phyloP scores from a whole-genome alignment of 2,329 filamentous ascomycete species.

The Zymoseptoria brevis region DNA sequence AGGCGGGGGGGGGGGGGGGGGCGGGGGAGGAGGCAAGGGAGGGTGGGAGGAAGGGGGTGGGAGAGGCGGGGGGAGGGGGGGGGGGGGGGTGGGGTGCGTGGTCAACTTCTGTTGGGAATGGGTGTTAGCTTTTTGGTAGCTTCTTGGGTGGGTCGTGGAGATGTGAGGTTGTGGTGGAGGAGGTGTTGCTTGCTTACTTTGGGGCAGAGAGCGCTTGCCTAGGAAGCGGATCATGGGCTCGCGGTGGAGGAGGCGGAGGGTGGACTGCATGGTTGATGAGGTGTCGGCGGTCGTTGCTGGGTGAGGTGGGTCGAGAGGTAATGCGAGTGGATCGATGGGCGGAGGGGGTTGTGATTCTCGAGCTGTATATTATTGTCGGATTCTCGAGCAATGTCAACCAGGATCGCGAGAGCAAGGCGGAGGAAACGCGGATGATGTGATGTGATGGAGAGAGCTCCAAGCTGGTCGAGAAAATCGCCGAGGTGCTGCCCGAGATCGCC shows the following conservation, averaged over 20 bases:
- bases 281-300: not conserved
- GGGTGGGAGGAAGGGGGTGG: conserved; percentile 55
- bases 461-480: not conserved
- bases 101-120: conserved; percentile 53
- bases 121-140: conserved; percentile 6
- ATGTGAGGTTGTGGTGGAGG: not conserved
- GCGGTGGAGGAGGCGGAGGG: conserved; percentile 39
- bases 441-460: not conserved
- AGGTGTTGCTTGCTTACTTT: conserved; percentile 29
- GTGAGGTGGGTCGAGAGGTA: not conserved
- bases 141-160: not conserved
- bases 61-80: conserved; percentile 69
- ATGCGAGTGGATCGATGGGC: not conserved
- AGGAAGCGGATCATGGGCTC: conserved; percentile 47
- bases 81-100: conserved; percentile 61
- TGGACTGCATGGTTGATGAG: conserved; percentile 36
- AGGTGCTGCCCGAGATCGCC: not conserved
- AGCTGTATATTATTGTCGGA: not conserved
- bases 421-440: not conserved
- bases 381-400: not conserved
- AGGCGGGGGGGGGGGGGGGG: conserved; percentile 64
- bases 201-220: conserved; percentile 40
- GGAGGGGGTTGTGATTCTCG: not conserved
- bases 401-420: not conserved
- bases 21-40: conserved; percentile 64